phyloP scores from a whole-genome alignment of 768 basidiomycete species.

The Amylocystis lapponica region DNA sequence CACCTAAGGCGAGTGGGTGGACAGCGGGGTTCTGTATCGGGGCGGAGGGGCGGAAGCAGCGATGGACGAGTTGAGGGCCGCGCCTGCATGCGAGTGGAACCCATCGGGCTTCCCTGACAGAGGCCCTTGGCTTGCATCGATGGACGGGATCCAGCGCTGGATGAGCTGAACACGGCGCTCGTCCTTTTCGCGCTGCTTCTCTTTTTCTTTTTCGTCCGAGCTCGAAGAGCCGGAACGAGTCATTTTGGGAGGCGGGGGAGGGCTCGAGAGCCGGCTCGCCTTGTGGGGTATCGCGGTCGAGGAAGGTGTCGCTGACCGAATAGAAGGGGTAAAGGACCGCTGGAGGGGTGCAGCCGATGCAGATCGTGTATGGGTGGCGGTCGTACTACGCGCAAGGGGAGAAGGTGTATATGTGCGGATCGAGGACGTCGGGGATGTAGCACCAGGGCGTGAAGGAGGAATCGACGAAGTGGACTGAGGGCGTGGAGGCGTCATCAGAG shows the following conservation, averaged over 20 bases:
- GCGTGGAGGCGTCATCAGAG: slow-evolving; percentile 17
- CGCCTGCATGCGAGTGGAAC: slow-evolving; percentile 2
- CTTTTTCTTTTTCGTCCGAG: slow-evolving; percentile 52
- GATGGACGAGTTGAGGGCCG: background rate
- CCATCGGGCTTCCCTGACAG: slow-evolving; percentile 26
- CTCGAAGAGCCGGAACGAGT: slow-evolving; percentile 39
- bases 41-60: slow-evolving; percentile 12
- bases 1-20: slow-evolving; percentile 18
- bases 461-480: slow-evolving; percentile 19
- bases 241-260: slow-evolving; percentile 51
- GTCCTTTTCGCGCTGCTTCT: slow-evolving; percentile 29
- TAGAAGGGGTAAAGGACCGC: slow-evolving; percentile 41
- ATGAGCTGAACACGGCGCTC: slow-evolving; percentile 29
- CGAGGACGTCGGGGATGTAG: slow-evolving; percentile 22
- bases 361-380: slow-evolving; percentile 46
- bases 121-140: slow-evolving; percentile 21
- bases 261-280: slow-evolving; percentile 36
- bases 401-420: slow-evolving; percentile 39
- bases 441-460: slow-evolving; percentile 19
- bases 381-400: slow-evolving; percentile 44
- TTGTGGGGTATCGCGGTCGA: slow-evolving; percentile 25
- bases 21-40: slow-evolving; percentile 26
- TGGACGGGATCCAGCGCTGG: slow-evolving; percentile 62
- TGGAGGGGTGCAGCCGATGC: slow-evolving; percentile 45
- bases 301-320: slow-evolving; percentile 37